Evolutionary conservation across 73 alveolate species (phyloP), one percentile per base, ranked within the genome.

Genomic region (Paramecium sexaurelia): DNA sequence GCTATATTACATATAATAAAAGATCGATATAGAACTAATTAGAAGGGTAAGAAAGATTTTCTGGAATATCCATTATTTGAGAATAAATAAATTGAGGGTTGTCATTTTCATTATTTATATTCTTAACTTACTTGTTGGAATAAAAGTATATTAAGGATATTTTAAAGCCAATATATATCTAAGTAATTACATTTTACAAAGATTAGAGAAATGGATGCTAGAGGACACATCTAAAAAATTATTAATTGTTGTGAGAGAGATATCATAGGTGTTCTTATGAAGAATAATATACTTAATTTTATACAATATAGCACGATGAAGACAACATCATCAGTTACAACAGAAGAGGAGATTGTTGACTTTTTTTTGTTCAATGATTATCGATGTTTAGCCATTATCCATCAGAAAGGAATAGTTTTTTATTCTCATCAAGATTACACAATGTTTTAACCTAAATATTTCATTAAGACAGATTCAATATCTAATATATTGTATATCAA

Each of bases 211-310:
- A 73, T 73, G 43, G 57, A 33, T 73, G 43, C 36, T 73, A 7
- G 87, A 73, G 55, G 57, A 8, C 66, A 73, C 9, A 73, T 73
- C 6, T 22, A 36, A 39, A 73, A 73, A 73, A 32, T 73, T 3
- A 33, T 73, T n/a, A 73, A 73, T 73, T 73, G 57, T 36, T 33
- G 55, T 73, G 87, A 73, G 35, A 73, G 57, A 39, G 57, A 73
- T n/a, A 39, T 73, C 1, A 73, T 73, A 3, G 87, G 66, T 33
- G 43, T 73, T 19, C 19, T 73, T 0, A 20, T 36, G 43, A 39
- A 36, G 13, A 73, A 33, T 35, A 73, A 73, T 17, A 73, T 73
- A n/a, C 33, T 73, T 13, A 36, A 73, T 73, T 73, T 73, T n/a
- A 33, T 73, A 1, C n/a, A 73, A 9, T 73, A 36, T 36, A 73